Conservation (phyloP, 2,329 filamentous ascomycete species). For the Colletotrichum sp. region DNA sequence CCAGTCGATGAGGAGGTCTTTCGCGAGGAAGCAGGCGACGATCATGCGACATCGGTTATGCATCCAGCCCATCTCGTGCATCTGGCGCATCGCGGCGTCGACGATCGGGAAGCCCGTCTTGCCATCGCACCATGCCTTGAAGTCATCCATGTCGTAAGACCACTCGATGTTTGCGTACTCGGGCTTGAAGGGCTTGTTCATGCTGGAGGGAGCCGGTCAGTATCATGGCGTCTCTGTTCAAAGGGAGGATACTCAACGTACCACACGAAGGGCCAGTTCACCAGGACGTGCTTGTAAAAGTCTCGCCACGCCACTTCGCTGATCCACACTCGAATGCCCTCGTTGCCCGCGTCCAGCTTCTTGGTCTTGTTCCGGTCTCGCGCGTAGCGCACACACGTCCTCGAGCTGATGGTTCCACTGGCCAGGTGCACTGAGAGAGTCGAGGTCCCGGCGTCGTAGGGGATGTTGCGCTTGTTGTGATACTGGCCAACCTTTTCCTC, state of each 20-base stretch:
- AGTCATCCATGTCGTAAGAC: slow-evolving; percentile 75
- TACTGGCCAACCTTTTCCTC: slow-evolving; percentile 68
- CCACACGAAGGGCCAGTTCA: slow-evolving; percentile 85
- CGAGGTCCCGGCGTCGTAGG: slow-evolving; percentile 67
- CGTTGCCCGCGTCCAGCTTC: slow-evolving; percentile 68
- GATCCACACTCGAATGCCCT: slow-evolving; percentile 77
- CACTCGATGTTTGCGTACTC: slow-evolving; percentile 84
- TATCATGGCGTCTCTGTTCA: not conserved
- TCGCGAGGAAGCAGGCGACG: slow-evolving; percentile 79
- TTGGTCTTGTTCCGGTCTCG: slow-evolving; percentile 66
- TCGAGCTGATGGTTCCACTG: slow-evolving; percentile 69
- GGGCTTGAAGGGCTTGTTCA: slow-evolving; percentile 74
- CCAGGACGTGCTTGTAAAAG: slow-evolving; percentile 87
- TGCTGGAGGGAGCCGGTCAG: slow-evolving; percentile 32
- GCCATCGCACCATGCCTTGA: slow-evolving; percentile 76
- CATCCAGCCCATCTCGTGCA: slow-evolving; percentile 74
- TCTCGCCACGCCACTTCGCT: slow-evolving; percentile 86
- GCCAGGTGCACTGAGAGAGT: slow-evolving; percentile 75
- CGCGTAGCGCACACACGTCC: slow-evolving; percentile 70
- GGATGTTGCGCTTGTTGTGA: slow-evolving; percentile 68
- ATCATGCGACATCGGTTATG: slow-evolving; percentile 89
- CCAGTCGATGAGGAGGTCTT: slow-evolving; percentile 85
- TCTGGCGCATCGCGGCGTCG: slow-evolving; percentile 85
- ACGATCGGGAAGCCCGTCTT: slow-evolving; percentile 83
- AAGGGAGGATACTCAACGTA: slow-evolving; percentile 36